Percentiles rank a stretch among this genome's conserved stretches.
Conservation (phyloP, 2,329 filamentous ascomycete genomes). For the Pseudopithomyces chartarum region DNA sequence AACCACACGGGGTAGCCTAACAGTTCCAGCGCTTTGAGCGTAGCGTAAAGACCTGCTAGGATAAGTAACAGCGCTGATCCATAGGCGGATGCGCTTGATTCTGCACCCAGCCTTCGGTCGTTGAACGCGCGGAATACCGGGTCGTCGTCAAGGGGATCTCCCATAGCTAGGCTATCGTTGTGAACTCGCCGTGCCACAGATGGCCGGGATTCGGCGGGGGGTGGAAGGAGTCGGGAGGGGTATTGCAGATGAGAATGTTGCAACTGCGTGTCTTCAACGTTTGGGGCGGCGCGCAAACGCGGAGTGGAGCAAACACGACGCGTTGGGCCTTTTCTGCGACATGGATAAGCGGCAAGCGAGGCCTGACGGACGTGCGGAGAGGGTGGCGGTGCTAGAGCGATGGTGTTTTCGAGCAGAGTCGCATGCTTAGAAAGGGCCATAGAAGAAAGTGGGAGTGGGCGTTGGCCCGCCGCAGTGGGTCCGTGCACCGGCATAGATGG, state of each 20-base stretch:
- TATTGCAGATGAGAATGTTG: neutral
- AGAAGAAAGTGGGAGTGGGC: neutral
- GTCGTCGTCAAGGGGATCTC: slow-evolving; percentile 5
- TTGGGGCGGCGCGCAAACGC: slow-evolving; percentile 39
- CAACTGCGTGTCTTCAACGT: slow-evolving; percentile 28
- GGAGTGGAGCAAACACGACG: slow-evolving; percentile 34
- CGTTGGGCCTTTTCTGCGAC: slow-evolving; percentile 36
- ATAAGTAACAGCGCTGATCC: slow-evolving; percentile 24
- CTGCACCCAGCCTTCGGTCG: slow-evolving; percentile 8
- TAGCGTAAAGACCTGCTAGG: slow-evolving; percentile 29
- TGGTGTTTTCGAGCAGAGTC: slow-evolving; percentile 11
- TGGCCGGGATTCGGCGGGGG: neutral
- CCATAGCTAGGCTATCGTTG: neutral
- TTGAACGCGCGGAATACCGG: slow-evolving; percentile 13
- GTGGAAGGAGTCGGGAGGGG: neutral
- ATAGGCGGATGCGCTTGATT: slow-evolving; percentile 14
- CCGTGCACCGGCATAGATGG: neutral
- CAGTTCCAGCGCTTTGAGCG: slow-evolving; percentile 35
- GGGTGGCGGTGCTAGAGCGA: slow-evolving; percentile 14
- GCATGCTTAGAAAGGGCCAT: slow-evolving; percentile 10
- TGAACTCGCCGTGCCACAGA: neutral
- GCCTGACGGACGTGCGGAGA: slow-evolving; percentile 13
- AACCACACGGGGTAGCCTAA: slow-evolving; percentile 45
- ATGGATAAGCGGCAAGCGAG: slow-evolving; percentile 29
- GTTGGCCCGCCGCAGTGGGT: neutral